Percentiles rank a stretch among this genome's conserved stretches.
phyloP scores from a whole-genome alignment of 352 stramenopile species.

The Globisporangium okanoganense region DNA sequence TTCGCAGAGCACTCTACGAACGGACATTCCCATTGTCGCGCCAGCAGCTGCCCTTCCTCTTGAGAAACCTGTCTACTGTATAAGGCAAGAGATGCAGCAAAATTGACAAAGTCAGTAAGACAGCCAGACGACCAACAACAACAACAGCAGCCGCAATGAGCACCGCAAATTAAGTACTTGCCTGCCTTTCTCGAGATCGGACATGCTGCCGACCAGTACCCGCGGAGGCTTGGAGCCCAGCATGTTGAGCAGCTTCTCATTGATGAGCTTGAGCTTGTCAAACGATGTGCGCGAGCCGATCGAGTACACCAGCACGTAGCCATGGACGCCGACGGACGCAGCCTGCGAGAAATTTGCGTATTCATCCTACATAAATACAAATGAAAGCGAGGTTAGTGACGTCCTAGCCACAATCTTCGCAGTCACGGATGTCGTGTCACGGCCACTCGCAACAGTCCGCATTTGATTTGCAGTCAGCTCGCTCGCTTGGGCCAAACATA shows the following conservation, averaged over 20 bases:
- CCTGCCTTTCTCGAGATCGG: conserved; percentile 90
- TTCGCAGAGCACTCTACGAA: conserved; percentile 96
- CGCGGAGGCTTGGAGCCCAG: conserved; percentile 90
- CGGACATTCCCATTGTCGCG: conserved; percentile 89
- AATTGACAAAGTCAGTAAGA: conserved; percentile 1
- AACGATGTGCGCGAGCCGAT: conserved; percentile 92
- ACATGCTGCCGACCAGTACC: conserved; percentile 95
- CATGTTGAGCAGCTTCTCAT: conserved; percentile 93
- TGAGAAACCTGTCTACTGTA: conserved; percentile 63
- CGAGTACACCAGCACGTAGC: conserved; percentile 95
- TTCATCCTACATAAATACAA: conserved; percentile 74
- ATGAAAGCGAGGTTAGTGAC: neutral
- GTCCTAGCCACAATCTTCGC: no score
- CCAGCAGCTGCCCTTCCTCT: conserved; percentile 86
- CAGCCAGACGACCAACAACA: neutral
- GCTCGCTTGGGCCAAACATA: neutral
- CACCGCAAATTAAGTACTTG: conserved; percentile 28
- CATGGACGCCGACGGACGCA: conserved; percentile 93
- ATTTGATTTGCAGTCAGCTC: neutral
- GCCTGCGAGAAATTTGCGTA: conserved; percentile 96
- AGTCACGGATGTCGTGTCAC: neutral
- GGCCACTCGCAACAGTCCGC: neutral
- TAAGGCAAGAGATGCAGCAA: neutral
- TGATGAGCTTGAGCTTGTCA: conserved; percentile 94
- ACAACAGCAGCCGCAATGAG: no score